phyloP scores from a whole-genome alignment of 108 stramenopile genomes.

The Aurantiochytrium sp. region DNA sequence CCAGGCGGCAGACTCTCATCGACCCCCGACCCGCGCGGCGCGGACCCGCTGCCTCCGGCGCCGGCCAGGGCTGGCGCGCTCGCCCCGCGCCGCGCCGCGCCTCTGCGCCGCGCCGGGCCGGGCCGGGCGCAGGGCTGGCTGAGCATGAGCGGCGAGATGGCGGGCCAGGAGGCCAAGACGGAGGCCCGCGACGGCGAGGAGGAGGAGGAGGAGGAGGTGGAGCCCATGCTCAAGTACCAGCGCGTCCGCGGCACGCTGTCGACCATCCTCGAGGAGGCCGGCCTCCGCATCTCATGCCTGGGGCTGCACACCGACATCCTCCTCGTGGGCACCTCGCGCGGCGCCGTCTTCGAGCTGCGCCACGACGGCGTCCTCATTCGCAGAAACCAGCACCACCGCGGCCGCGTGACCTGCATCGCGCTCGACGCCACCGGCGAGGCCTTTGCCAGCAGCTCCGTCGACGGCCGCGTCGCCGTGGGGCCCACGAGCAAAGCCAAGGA shows the following conservation, averaged over 20 bases:
- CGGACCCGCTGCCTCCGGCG: too few relatives aligned
- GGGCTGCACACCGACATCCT: neutral
- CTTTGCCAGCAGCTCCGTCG: neutral
- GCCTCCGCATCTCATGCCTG: neutral
- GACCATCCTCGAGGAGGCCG: neutral
- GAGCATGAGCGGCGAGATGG: too few relatives aligned
- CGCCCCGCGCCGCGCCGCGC: too few relatives aligned
- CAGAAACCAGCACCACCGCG: neutral
- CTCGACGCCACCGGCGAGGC: neutral
- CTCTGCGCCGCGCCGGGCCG: too few relatives aligned
- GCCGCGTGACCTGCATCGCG: neutral
- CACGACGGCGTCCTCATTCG: neutral
- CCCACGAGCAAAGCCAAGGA: neutral
- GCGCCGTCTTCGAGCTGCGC: neutral
- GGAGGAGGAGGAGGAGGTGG: neutral
- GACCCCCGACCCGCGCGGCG: too few relatives aligned
- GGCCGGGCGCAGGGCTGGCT: too few relatives aligned
- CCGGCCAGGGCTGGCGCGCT: too few relatives aligned
- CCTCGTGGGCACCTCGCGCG: slow-evolving; percentile 7
- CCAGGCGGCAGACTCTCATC: too few relatives aligned
- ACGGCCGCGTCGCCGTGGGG: neutral
- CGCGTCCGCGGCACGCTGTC: neutral
- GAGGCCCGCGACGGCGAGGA: neutral
- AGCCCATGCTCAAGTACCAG: slow-evolving; percentile 10
- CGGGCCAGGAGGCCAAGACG: too few relatives aligned